phyloP scores from a whole-genome alignment of 371 early-diverging fungal genomes.

The Mortierella sp. region DNA sequence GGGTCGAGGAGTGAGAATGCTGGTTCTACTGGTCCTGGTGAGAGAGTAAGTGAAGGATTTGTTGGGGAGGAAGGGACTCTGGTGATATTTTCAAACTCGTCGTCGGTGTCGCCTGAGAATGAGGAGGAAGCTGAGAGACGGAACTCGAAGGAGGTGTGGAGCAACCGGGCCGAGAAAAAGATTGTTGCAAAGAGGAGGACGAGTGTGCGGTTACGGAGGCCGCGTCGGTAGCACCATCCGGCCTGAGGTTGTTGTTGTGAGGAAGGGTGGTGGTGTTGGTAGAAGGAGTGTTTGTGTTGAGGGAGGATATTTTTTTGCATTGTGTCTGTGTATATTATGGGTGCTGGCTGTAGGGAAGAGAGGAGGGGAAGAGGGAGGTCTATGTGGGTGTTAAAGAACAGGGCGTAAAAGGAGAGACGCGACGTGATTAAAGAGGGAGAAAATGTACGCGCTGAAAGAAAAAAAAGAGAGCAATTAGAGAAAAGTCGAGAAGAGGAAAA shows the following conservation, averaged over 20 bases:
- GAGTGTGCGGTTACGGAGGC: neutral
- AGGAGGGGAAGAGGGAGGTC: no score
- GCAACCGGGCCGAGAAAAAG: neutral
- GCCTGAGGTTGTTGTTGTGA: neutral
- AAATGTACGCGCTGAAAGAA: neutral
- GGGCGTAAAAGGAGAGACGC: neutral
- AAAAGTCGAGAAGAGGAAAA: neutral
- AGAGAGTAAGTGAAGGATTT: neutral
- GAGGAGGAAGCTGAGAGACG: neutral
- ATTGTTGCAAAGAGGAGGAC: neutral
- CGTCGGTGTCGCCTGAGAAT: no score
- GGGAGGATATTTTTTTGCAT: neutral
- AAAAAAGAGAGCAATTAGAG: neutral
- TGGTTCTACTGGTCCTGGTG: neutral
- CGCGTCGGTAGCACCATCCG: neutral
- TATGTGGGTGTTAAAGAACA: neutral
- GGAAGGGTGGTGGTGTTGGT: neutral
- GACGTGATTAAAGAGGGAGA: neutral
- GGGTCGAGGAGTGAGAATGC: constrained; percentile 20
- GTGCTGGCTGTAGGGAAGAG: neutral
- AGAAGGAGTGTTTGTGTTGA: neutral
- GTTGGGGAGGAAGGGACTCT: neutral
- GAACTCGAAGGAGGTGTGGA: constrained; percentile 2
- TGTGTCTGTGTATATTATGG: neutral
- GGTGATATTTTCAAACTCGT: neutral